Conservation (phyloP, 2,329 filamentous ascomycete species). For the Alternaria sp. region DNA sequence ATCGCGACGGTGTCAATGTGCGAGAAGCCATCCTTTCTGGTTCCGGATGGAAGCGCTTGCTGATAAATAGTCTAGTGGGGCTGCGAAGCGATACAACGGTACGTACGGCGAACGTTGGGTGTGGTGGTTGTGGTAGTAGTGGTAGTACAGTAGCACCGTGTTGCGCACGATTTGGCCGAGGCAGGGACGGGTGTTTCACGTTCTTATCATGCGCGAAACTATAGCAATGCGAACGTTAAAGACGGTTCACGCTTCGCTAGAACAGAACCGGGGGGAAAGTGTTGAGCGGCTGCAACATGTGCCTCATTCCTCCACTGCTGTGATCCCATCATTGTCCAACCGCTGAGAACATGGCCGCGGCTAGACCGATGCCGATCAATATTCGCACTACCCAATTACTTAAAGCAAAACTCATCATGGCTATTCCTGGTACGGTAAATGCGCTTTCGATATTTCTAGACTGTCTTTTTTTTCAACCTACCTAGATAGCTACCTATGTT, state of each 20-base stretch:
- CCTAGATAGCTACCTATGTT: not conserved
- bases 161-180: not conserved
- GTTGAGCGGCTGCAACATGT: conserved; percentile 13
- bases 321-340: conserved; percentile 9
- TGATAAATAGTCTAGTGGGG: conserved; percentile 18
- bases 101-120: conserved; percentile 6
- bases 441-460: not conserved
- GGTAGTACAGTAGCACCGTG: conserved; percentile 4
- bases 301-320: conserved; percentile 10
- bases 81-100: conserved; percentile 9
- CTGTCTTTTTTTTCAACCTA: not conserved
- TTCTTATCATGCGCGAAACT: not conserved
- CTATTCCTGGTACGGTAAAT: not conserved
- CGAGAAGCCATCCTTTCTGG: conserved; percentile 39
- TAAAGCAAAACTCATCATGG: not conserved
- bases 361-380: conserved; percentile 10
- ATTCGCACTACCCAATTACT: conserved; percentile 7
- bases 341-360: conserved; percentile 12
- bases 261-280: conserved; percentile 10
- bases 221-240: not conserved
- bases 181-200: not conserved
- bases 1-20: conserved; percentile 40
- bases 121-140: conserved; percentile 4
- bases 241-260: not conserved
- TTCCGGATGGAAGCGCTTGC: conserved; percentile 7